Percentiles rank a stretch among this genome's conserved stretches.
These are phyloP conservation scores for Pichia occidentalis DNA, from an alignment of 805 yeast species.

Conservation along the genomic window DNA sequence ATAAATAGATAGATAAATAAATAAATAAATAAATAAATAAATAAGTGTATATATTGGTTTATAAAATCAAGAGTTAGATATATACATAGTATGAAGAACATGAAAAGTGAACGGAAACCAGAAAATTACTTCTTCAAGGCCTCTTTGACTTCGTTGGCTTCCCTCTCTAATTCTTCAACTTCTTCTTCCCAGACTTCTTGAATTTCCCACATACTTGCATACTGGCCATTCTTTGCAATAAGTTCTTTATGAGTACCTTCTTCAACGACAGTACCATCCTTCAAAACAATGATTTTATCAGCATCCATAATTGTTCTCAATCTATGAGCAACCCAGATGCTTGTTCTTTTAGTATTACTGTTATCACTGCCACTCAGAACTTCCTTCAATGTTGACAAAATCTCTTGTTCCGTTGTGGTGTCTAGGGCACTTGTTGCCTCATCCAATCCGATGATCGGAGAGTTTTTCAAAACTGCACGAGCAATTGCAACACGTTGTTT, in stretches of 20 bases:
- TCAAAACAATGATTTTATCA: constrained; percentile 84
- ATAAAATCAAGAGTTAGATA: background rate
- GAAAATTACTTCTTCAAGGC: constrained; percentile 1
- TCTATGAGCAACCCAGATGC: constrained; percentile 89
- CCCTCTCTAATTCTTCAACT: constrained; percentile 1
- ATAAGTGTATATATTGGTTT: background rate
- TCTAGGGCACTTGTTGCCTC: constrained; percentile 97
- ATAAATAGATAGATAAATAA: too few relatives aligned
- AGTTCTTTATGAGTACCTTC: constrained; percentile 77
- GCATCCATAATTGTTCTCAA: constrained; percentile 90
- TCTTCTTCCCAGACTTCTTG: constrained; percentile 48
- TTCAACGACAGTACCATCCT: constrained; percentile 73
- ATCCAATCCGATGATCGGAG: constrained; percentile 90
- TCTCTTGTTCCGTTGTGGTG: constrained; percentile 88
- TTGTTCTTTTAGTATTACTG: constrained; percentile 43
- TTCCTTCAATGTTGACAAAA: constrained; percentile 64
- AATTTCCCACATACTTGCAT: constrained; percentile 81
- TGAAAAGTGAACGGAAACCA: background rate
- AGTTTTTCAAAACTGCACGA: constrained; percentile 73
- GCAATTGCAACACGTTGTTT: constrained; percentile 94
- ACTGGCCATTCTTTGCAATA: constrained; percentile 53
- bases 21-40: constrained; percentile 2
- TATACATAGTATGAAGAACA: background rate
- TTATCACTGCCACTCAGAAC: constrained; percentile 46
- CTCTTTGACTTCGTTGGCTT: background rate